Evolutionary conservation across 768 basidiomycete genomes (phyloP), one percentile per base, ranked within the genome.

Genomic region (Tricholoma terreum): DNA sequence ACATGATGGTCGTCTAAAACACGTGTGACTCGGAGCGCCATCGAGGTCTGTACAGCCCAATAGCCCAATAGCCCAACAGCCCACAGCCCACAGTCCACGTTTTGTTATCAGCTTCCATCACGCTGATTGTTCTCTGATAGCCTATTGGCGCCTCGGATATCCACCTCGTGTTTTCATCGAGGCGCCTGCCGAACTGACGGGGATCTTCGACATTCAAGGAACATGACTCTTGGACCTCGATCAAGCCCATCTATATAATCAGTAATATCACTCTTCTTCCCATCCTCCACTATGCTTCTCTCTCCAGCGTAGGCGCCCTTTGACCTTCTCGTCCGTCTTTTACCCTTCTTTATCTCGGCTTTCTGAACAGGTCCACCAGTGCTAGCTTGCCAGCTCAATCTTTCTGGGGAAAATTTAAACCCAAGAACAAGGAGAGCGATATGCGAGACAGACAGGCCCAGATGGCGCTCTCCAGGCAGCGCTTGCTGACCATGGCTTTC

Each of bases 401-500:
- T 36, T 80, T 84, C 66, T 84, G 82, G 82, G 82, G 81, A 59
- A 89, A 85, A 69, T 82, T 90, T 75, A 88, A 85, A 73, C 79
- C 83, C 60, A 89, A 87, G 74, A 71, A 76, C 70, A 89, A 88
- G 75, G 86, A 89, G 56, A 73, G 71, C 63, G 84, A 87, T n/a
- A 73, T 80, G 61, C 77, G 81, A 63, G 76, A 80, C 49, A 75
- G 72, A 54, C 77, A 80, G 27, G 75, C 79, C 1, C 81, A 81
- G 19, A 88, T 89, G 85, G 82, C 88, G 3, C 79, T 92, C 63
- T 78, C 86, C 22, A 75, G 89, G 54, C 87, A 88, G 63, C 84
- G 88, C 58, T 82, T 91, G 61, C 79, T 94, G 63, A 94, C 92
- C 57, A 83, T 94, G 57, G 85, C 84, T 8, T 90, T 86, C 69